These are phyloP conservation scores for Trametes coccinea DNA, from an alignment of 768 basidiomycete genomes.

Conservation along the genomic window DNA sequence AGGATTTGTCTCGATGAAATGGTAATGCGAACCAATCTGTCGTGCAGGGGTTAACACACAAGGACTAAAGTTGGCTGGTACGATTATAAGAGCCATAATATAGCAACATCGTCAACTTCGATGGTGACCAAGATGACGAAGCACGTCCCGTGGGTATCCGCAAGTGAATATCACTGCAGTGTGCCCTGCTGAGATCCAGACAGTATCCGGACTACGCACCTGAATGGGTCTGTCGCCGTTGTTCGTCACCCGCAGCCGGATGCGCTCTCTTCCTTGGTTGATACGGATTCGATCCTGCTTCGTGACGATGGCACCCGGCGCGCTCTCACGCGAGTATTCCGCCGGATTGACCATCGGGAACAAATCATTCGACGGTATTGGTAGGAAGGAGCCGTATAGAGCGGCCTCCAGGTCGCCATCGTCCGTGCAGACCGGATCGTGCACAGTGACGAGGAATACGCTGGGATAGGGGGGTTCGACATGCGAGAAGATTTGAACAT, in stretches of 20 bases:
- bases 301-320: slow-evolving; percentile 77
- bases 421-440: slow-evolving; percentile 89
- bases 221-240: slow-evolving; percentile 93
- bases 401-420: slow-evolving; percentile 78
- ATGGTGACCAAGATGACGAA: too few species aligned
- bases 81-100: too few species aligned
- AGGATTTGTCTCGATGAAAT: slow-evolving; percentile 88
- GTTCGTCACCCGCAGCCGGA: slow-evolving; percentile 80
- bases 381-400: slow-evolving; percentile 93
- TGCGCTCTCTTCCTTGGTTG: slow-evolving; percentile 70
- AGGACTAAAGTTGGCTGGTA: too few species aligned
- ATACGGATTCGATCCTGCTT: slow-evolving; percentile 67
- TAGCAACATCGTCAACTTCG: too few species aligned
- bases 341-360: slow-evolving; percentile 61
- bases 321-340: slow-evolving; percentile 51
- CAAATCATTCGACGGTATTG: slow-evolving; percentile 60
- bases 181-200: too few species aligned
- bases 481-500: not conserved
- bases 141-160: too few species aligned
- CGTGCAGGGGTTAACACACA: slow-evolving; percentile 1
- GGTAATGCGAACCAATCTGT: slow-evolving; percentile 93
- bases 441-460: slow-evolving; percentile 96
- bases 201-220: slow-evolving; percentile 40
- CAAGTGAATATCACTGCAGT: too few species aligned
- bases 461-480: slow-evolving; percentile 35